Evolutionary conservation across 306 rosid genomes (phyloP), one percentile per base, ranked within the genome.

Genomic region (Acacia acuminata): DNA sequence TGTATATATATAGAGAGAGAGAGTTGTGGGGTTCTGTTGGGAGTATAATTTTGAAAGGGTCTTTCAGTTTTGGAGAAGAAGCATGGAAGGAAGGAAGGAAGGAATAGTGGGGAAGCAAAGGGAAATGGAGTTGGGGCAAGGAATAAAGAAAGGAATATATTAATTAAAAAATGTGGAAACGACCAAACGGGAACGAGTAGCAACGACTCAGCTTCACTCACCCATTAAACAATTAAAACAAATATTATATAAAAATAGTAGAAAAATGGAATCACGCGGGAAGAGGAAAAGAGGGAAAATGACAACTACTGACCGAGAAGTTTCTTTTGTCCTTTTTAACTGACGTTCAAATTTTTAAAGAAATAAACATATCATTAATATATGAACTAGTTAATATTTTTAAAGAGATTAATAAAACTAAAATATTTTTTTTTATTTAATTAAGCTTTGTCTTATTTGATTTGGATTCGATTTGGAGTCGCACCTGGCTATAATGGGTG

Each of bases 231-330:
- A 14, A 69, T 1, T 17, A 8, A 20, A 20, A 20, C 27, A 8
- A 20, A 56, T 22, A 58, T 4, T 9, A 10, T n/a, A 4, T 19
- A 20, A 40, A 4, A 42, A 70, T 11, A 70, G 22, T 11, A 30
- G 32, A 30, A 44, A 70, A 40, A 43, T 45, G 61, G 73, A 13
- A n/a, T n/a, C 75, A 90, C 94, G 92, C 96, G 96, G 96, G 96
- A 92, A 88, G 3, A 25, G 30, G 3, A 61, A 25, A 61, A 12
- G 4, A 3, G 65, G 14, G 67, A 25, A 61, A 24, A 10, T 61
- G 7, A 11, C 67, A 61, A 24, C 17, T 5, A 12, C 34, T 0
- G 1, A 61, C 19, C 67, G 19, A 27, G 16, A 4, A 17, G 17
- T 51, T 51, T 17, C 5, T 51, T 16, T 51, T 17, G 17, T 51